Percentiles rank a stretch among this genome's conserved stretches.
phyloP scores from a whole-genome alignment of 2,329 filamentous ascomycete genomes.

The Fusarium mundagurra region DNA sequence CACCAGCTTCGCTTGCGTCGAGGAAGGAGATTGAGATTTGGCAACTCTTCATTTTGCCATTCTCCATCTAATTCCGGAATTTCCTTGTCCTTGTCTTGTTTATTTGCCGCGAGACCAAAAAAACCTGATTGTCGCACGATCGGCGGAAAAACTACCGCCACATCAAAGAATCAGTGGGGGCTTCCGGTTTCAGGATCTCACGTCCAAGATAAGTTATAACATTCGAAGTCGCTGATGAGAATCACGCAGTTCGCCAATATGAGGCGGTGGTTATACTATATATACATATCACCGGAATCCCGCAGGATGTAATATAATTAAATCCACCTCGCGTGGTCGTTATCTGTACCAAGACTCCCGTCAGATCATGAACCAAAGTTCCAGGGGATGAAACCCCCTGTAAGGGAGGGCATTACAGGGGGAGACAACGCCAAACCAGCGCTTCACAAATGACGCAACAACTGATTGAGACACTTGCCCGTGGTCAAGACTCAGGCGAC shows the following conservation, averaged over 20 bases:
- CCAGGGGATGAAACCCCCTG: neutral
- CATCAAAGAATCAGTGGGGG: neutral
- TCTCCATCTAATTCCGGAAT: slow-evolving; percentile 15
- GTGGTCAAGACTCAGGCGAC: neutral
- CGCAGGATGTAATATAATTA: neutral
- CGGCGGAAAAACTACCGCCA: slow-evolving; percentile 5
- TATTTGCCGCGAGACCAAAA: neutral
- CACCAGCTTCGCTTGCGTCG: neutral
- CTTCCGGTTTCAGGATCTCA: slow-evolving; percentile 4
- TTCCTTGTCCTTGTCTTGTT: neutral
- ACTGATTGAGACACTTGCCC: slow-evolving; percentile 6
- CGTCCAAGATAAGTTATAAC: neutral
- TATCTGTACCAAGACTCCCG: neutral
- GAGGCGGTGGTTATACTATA: neutral
- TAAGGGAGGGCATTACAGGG: neutral
- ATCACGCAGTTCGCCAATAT: neutral
- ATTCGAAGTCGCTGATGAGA: neutral
- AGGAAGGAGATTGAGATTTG: slow-evolving; percentile 7
- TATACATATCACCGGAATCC: neutral
- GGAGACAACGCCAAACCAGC: neutral
- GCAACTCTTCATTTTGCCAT: neutral
- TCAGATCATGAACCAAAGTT: neutral
- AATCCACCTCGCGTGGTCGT: neutral
- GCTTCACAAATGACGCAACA: slow-evolving; percentile 23
- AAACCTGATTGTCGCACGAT: slow-evolving; percentile 30